These are phyloP conservation scores for Ilyonectria robusta DNA, from an alignment of 2,329 filamentous ascomycete genomes.

Conservation along the genomic window DNA sequence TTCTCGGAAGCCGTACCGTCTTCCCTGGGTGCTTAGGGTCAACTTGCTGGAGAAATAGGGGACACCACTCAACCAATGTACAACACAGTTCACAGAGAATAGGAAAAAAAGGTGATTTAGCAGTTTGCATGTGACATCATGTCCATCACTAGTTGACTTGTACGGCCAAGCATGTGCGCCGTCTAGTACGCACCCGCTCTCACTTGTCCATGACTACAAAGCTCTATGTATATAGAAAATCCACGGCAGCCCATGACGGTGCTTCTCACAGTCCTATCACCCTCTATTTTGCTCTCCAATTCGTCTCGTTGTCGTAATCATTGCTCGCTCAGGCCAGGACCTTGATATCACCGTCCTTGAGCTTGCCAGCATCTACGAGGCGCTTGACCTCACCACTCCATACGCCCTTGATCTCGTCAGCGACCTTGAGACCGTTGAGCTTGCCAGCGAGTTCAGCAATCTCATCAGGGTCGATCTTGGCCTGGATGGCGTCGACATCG, in stretches of 20 bases:
- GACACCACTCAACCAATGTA: neutral
- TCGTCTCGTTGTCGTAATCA: constrained; percentile 40
- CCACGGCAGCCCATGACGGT: constrained; percentile 6
- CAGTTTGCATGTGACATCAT: constrained; percentile 12
- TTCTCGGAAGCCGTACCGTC: neutral
- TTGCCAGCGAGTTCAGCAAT: constrained; percentile 86
- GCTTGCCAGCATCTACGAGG: constrained; percentile 85
- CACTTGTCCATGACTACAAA: constrained; percentile 18
- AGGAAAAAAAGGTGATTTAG: neutral
- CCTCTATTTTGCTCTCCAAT: constrained; percentile 35
- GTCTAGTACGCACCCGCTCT: constrained; percentile 8
- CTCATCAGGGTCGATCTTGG: constrained; percentile 92
- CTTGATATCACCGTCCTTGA: constrained; percentile 88
- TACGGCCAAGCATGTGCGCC: constrained; percentile 13
- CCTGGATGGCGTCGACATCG: constrained; percentile 89
- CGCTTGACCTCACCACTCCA: constrained; percentile 85
- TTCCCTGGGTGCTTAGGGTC: neutral
- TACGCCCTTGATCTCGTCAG: constrained; percentile 86
- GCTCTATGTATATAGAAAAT: constrained; percentile 21
- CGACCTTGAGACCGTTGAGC: constrained; percentile 84
- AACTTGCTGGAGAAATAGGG: too few relatives aligned
- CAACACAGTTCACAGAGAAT: neutral
- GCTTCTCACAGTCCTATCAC: constrained; percentile 23
- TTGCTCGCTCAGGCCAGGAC: constrained; percentile 59
- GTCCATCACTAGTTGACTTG: constrained; percentile 20